These are phyloP conservation scores for Maudiozyma humilis DNA, from an alignment of 1,139 yeast genomes.

Conservation along the genomic window DNA sequence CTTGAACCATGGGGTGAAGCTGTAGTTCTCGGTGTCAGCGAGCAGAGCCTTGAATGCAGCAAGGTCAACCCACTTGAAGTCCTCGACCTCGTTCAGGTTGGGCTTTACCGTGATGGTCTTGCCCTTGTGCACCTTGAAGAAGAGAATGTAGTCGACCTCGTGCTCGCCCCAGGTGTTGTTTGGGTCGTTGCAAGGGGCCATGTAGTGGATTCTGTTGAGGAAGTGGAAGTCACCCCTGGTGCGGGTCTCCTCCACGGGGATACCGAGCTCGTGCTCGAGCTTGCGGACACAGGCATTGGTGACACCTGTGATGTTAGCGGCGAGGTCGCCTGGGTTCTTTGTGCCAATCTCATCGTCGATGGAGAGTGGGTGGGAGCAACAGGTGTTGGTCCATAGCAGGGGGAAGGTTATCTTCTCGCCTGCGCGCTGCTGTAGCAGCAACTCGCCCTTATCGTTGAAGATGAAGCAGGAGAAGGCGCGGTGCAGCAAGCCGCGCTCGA, in stretches of 20 bases:
- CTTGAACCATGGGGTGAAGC: conserved; percentile 97
- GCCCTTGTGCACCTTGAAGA: conserved; percentile 55
- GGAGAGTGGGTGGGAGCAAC: conserved; percentile 95
- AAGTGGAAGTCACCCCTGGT: conserved; percentile 49
- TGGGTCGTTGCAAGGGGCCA: conserved; percentile 69
- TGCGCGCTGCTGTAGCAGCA: conserved; percentile 89
- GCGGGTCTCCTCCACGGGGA: conserved; percentile 49
- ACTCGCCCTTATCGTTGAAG: conserved; percentile 67
- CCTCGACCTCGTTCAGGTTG: conserved; percentile 79
- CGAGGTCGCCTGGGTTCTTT: conserved; percentile 34
- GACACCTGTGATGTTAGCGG: conserved; percentile 65
- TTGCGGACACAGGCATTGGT: conserved; percentile 87
- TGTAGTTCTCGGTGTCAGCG: conserved; percentile 42
- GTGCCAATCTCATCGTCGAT: conserved; percentile 70
- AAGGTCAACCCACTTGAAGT: conserved; percentile 62
- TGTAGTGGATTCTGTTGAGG: conserved; percentile 89
- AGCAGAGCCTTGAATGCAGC: conserved; percentile 70
- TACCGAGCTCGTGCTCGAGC: conserved; percentile 87
- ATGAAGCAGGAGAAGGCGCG: conserved; percentile 92
- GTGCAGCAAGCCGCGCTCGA: conserved; percentile 76
- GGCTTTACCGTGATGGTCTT: conserved; percentile 38
- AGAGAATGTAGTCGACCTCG: conserved; percentile 89
- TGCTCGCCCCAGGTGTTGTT: conserved; percentile 79
- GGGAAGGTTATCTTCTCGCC: conserved; percentile 95
- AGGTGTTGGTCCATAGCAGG: conserved; percentile 95